A percentile compares a stretch with the other conserved stretches of the same genome.
These are phyloP conservation scores for Tuber borchii DNA, from an alignment of 495 filamentous ascomycete species.

Conservation along the genomic window DNA sequence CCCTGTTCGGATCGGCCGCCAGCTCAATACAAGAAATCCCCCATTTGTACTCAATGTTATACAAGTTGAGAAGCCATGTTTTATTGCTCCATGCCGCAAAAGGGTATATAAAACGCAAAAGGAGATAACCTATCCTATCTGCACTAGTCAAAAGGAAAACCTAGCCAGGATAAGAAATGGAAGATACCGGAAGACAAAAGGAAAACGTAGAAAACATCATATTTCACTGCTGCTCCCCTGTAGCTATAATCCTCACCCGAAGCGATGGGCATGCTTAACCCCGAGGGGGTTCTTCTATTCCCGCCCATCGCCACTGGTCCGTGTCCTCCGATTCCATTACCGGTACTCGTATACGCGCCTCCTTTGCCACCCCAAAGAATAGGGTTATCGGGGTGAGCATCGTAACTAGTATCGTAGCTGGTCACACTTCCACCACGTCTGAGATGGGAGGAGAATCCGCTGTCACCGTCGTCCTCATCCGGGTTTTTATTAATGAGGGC, in stretches of 20 bases:
- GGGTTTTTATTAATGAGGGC: conserved; percentile 37
- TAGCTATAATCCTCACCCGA: conserved; percentile 30
- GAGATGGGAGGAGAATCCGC: conserved; percentile 13
- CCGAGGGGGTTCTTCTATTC: not conserved
- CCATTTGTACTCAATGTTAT: conserved; percentile 1
- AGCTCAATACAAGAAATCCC: not conserved
- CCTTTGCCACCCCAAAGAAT: conserved; percentile 35
- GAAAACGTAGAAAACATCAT: not conserved
- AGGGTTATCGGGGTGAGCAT: conserved; percentile 34
- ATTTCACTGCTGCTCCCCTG: conserved; percentile 18
- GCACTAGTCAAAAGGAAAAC: not conserved
- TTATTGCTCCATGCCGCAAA: conserved; percentile 1
- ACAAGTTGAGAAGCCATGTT: not conserved
- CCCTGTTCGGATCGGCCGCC: not conserved
- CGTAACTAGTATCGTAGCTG: no score
- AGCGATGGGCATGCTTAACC: conserved; percentile 33
- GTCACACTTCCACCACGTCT: no score
- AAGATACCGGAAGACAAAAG: not conserved
- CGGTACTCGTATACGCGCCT: conserved; percentile 32
- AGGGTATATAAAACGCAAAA: conserved; percentile 1
- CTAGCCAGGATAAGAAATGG: not conserved
- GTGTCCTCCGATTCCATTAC: conserved; percentile 34
- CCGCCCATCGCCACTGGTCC: conserved; percentile 25
- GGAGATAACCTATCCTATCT: not conserved
- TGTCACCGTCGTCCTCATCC: conserved; percentile 31